Percentiles rank a stretch among this genome's conserved stretches.
phyloP scores from a whole-genome alignment of 768 basidiomycete species.

The Leccinum variicolor region DNA sequence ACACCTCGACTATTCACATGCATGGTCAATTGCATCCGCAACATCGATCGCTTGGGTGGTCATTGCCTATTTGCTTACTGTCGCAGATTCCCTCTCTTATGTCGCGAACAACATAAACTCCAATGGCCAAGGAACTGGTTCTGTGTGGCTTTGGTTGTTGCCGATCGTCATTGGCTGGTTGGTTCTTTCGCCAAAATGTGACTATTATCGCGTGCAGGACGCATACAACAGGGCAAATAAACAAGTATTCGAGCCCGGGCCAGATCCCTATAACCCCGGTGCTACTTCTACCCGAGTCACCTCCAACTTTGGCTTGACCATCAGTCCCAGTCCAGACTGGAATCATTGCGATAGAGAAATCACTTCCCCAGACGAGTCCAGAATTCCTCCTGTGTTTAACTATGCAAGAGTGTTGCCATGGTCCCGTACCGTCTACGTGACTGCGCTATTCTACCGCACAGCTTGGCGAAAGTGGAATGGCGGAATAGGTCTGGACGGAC shows the following conservation, averaged over 20 bases:
- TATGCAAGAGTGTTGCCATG: background rate
- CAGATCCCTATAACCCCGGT: background rate
- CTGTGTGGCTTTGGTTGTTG: conserved; percentile 38
- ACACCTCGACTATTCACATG: too few species aligned
- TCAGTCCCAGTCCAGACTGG: background rate
- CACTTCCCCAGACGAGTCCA: background rate
- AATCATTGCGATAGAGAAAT: background rate
- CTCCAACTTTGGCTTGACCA: background rate
- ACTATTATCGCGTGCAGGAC: conserved; percentile 17
- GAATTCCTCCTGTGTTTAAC: background rate
- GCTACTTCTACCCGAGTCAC: background rate
- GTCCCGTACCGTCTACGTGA: background rate
- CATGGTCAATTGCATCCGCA: too few species aligned
- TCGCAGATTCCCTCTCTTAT: conserved; percentile 2
- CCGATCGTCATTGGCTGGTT: background rate
- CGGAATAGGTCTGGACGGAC: background rate
- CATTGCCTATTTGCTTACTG: too few species aligned
- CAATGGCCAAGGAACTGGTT: conserved; percentile 36
- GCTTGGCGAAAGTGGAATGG: background rate
- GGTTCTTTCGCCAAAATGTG: background rate
- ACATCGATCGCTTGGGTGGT: too few species aligned
- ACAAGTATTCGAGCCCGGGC: background rate
- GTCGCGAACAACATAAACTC: conserved; percentile 22
- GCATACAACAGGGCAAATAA: conserved; percentile 9
- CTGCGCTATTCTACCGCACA: conserved; percentile 5